A percentile compares a stretch with the other conserved stretches of the same genome.
Evolutionary conservation across 352 stramenopile genomes (phyloP).

Genomic region (Phytophthora syringae): DNA sequence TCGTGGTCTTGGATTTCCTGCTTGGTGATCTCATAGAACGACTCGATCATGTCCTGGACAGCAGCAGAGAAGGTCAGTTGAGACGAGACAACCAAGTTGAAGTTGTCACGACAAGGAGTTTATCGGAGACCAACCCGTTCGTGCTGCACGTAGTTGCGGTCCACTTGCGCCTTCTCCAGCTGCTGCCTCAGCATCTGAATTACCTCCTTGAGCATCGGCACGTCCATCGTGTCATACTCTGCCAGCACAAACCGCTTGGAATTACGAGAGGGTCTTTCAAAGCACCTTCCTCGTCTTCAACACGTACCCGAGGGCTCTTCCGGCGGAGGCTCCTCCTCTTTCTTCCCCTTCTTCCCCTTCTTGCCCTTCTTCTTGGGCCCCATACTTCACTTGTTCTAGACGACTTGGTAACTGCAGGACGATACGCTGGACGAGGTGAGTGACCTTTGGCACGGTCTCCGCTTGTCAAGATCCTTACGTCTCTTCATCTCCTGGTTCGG

Average conservation of each 20-base stretch:
- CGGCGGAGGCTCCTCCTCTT: constrained; percentile 64
- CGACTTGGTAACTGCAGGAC: constrained; percentile 3
- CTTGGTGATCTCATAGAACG: constrained; percentile 95
- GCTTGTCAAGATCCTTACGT: constrained; percentile 23
- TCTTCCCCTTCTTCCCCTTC: constrained; percentile 76
- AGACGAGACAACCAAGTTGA: constrained; percentile 12
- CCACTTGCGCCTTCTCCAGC: constrained; percentile 89
- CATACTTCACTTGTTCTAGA: constrained; percentile 36
- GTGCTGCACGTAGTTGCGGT: constrained; percentile 96
- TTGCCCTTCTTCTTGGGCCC: constrained; percentile 83
- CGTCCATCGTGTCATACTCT: constrained; percentile 95
- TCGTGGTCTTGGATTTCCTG: constrained; percentile 92
- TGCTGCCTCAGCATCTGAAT: constrained; percentile 93
- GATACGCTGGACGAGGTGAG: constrained; percentile 19
- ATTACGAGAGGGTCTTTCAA: not conserved
- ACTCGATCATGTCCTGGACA: constrained; percentile 93
- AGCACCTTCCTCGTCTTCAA: not conserved
- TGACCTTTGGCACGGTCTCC: not conserved
- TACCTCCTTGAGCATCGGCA: constrained; percentile 93
- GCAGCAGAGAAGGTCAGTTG: constrained; percentile 1
- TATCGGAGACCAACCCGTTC: constrained; percentile 56
- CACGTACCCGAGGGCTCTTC: constrained; percentile 76
- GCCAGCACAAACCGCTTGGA: not conserved
- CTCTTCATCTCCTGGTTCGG: constrained; percentile 10
- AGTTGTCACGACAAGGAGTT: constrained; percentile 1